phyloP scores from a whole-genome alignment of 2,329 filamentous ascomycete species.

The Fusarium coicis region DNA sequence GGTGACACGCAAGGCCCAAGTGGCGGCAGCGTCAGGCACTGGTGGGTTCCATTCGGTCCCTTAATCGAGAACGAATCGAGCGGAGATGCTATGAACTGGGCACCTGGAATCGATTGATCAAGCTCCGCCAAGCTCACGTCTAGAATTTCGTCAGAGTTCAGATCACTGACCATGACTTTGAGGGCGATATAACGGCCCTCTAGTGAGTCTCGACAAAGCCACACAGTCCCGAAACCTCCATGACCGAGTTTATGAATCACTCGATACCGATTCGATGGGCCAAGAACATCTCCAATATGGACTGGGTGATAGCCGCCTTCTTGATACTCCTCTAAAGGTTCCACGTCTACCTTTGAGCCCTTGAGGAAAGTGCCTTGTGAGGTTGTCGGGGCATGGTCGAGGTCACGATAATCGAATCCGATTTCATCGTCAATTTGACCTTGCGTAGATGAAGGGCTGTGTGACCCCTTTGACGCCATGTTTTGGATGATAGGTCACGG shows the following conservation, averaged over 20 bases:
- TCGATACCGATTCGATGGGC: background rate
- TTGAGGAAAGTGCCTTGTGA: constrained; percentile 1
- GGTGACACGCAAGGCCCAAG: constrained; percentile 44
- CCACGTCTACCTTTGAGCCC: background rate
- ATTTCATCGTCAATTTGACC: background rate
- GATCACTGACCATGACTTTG: background rate
- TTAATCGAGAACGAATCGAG: background rate
- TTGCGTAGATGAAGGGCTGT: background rate
- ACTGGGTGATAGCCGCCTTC: constrained; percentile 23
- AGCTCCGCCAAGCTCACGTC: background rate
- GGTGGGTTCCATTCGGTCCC: constrained; percentile 42
- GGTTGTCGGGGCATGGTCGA: constrained; percentile 1
- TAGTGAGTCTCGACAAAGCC: background rate
- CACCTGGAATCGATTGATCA: background rate
- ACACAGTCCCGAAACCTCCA: constrained; percentile 16
- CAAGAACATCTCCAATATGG: constrained; percentile 2
- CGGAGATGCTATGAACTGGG: fast-evolving
- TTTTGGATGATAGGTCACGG: too few species aligned
- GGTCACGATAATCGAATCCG: background rate
- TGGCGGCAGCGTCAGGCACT: constrained; percentile 42
- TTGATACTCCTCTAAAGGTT: constrained; percentile 8
- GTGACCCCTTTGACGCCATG: too few species aligned
- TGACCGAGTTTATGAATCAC: constrained; percentile 28
- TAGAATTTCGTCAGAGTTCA: background rate
- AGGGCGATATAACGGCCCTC: background rate